Conservation (phyloP, 177 flowering plant species). For the Vitis hybrid region DNA sequence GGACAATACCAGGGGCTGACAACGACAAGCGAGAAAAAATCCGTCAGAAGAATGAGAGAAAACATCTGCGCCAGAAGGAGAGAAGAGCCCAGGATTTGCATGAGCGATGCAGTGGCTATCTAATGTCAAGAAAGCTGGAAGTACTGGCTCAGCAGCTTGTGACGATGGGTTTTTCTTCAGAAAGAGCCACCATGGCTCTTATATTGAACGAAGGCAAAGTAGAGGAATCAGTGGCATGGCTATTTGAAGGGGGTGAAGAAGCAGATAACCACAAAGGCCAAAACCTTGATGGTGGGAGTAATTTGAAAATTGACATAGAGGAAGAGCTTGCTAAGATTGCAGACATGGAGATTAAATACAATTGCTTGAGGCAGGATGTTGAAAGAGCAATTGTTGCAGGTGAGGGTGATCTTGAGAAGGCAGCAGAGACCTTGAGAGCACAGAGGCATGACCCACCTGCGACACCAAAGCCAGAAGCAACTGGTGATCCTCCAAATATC, state of each 20-base stretch:
- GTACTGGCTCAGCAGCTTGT: conserved; percentile 83
- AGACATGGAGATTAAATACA: conserved; percentile 57
- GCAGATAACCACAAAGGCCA: conserved; percentile 36
- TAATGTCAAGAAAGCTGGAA: conserved; percentile 88
- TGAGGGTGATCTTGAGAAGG: conserved; percentile 88
- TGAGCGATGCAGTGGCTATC: conserved; percentile 77
- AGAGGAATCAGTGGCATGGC: conserved; percentile 84
- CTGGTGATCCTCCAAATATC: conserved; percentile 36
- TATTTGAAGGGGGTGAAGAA: conserved; percentile 74
- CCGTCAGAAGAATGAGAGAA: conserved; percentile 87
- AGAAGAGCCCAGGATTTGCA: conserved; percentile 88
- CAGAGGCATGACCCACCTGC: conserved; percentile 56
- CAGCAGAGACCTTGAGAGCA: conserved; percentile 48
- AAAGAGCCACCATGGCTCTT: conserved; percentile 87
- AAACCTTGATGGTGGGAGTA: conserved; percentile 41
- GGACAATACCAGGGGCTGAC: conserved; percentile 68
- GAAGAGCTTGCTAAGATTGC: conserved; percentile 79
- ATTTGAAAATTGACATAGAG: conserved; percentile 77
- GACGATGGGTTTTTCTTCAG: conserved; percentile 84
- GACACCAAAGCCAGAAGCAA: conserved; percentile 62
- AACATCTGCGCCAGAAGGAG: conserved; percentile 94
- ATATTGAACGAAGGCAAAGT: conserved; percentile 79
- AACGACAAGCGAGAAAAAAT: conserved; percentile 86
- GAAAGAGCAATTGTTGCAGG: conserved; percentile 76
- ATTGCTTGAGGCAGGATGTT: conserved; percentile 78